Evolutionary conservation across 2,329 filamentous ascomycete genomes (phyloP).

Genomic region (Aspergillus novoparasiticus): DNA sequence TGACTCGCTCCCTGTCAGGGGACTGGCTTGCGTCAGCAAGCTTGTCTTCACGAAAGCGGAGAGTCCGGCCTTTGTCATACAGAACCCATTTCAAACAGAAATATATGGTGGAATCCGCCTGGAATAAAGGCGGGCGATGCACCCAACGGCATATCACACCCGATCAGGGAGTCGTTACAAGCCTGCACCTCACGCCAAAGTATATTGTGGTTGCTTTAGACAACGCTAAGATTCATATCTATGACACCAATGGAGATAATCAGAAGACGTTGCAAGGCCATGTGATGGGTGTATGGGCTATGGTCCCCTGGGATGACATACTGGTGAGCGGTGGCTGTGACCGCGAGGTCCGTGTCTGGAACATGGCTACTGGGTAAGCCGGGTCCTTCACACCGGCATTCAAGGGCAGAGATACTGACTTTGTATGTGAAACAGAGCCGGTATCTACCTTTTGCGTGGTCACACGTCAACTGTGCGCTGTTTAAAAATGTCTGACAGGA

Average conservation of each 20-base stretch:
- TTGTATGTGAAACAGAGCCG: constrained; percentile 55
- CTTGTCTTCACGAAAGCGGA: constrained; percentile 46
- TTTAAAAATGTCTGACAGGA: constrained; percentile 93
- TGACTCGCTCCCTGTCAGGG: constrained; percentile 42
- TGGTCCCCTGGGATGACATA: constrained; percentile 96
- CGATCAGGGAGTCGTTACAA: constrained; percentile 95
- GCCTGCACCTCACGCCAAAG: constrained; percentile 87
- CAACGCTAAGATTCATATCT: constrained; percentile 98
- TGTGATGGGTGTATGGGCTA: constrained; percentile 99
- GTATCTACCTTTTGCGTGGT: constrained; percentile 81
- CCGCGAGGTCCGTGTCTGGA: constrained; percentile 94
- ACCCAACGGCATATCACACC: constrained; percentile 88
- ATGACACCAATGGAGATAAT: constrained; percentile 85
- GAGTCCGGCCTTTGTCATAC: constrained; percentile 75
- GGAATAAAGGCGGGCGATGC: constrained; percentile 86
- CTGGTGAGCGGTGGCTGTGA: constrained; percentile 96
- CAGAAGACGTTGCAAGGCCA: constrained; percentile 90
- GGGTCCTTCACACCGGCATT: constrained; percentile 4
- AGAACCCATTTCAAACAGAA: constrained; percentile 97
- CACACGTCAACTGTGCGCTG: constrained; percentile 97
- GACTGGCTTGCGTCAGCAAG: constrained; percentile 35
- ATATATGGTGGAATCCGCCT: constrained; percentile 95
- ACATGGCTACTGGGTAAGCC: constrained; percentile 82
- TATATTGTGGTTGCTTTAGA: constrained; percentile 98
- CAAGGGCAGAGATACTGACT: background rate